phyloP scores from a whole-genome alignment of 345 rosid genomes.

The Moringa oleifera region DNA sequence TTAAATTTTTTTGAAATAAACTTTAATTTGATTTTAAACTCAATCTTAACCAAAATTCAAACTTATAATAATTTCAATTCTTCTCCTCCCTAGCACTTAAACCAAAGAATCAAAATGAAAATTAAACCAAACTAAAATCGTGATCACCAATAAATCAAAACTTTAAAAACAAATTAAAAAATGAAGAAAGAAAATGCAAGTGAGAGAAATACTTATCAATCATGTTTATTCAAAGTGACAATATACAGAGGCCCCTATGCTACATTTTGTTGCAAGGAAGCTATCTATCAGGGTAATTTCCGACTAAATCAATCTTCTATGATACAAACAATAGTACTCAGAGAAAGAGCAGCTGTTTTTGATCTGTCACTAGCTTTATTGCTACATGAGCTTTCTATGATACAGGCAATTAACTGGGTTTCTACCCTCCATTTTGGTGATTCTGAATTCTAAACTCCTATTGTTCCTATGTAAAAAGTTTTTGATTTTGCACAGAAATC shows the following conservation, averaged over 20 bases:
- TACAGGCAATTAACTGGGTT: slow-evolving; percentile 8
- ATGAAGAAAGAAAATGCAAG: neutral
- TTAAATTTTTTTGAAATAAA: too few relatives aligned
- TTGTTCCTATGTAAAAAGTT: neutral
- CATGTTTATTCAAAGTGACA: slow-evolving; percentile 14
- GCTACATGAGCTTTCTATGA: slow-evolving; percentile 1
- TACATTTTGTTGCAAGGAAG: slow-evolving; percentile 11
- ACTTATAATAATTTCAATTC: too few relatives aligned
- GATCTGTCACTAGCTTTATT: neutral
- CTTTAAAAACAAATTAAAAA: neutral
- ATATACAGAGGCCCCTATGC: slow-evolving; percentile 22
- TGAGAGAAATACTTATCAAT: neutral
- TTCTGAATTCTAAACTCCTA: slow-evolving; percentile 8
- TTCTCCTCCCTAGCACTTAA: too few relatives aligned
- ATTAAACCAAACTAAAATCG: too few relatives aligned
- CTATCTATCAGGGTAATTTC: slow-evolving; percentile 18
- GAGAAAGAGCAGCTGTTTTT: neutral
- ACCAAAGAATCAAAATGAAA: too few relatives aligned
- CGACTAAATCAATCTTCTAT: slow-evolving; percentile 14
- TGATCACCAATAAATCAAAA: neutral
- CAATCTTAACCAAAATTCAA: too few relatives aligned
- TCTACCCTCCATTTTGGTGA: slow-evolving; percentile 6
- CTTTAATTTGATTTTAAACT: too few relatives aligned
- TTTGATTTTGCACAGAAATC: slow-evolving; percentile 20
- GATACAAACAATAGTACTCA: neutral